Conservation (phyloP, 2,329 filamentous ascomycete genomes). For the Scedosporium dehoogii region DNA sequence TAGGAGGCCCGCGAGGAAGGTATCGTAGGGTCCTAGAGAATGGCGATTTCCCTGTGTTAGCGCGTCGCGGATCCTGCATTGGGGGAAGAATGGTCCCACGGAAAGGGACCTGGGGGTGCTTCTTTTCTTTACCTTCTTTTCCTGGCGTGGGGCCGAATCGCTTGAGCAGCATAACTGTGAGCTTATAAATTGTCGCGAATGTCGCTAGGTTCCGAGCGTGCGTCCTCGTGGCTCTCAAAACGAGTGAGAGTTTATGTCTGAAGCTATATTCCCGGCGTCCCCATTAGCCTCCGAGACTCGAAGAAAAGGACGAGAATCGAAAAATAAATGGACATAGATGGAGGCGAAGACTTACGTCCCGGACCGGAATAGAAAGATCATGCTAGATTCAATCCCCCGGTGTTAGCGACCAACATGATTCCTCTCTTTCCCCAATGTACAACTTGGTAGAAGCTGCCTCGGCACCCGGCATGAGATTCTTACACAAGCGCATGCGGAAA, state of each 20-base stretch:
- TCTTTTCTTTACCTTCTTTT: constrained; percentile 40
- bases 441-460: neutral
- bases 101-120: neutral
- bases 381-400: constrained; percentile 38
- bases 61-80: neutral
- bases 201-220: constrained; percentile 87
- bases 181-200: constrained; percentile 88
- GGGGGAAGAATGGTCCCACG: neutral
- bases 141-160: constrained; percentile 46
- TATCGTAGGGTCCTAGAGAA: constrained; percentile 60
- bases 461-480: constrained; percentile 11
- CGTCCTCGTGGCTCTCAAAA: constrained; percentile 77
- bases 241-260: constrained; percentile 65
- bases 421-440: neutral
- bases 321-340: neutral
- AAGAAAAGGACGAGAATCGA: neutral
- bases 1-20: constrained; percentile 75
- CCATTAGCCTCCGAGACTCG: neutral
- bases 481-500: constrained; percentile 93
- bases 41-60: neutral
- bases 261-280: constrained; percentile 30
- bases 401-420: constrained; percentile 2
- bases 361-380: constrained; percentile 93
- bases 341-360: constrained; percentile 54
- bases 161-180: constrained; percentile 65